These are phyloP conservation scores for Monotropa hypopitys DNA, from an alignment of 179 eudicot species.

Conservation along the genomic window DNA sequence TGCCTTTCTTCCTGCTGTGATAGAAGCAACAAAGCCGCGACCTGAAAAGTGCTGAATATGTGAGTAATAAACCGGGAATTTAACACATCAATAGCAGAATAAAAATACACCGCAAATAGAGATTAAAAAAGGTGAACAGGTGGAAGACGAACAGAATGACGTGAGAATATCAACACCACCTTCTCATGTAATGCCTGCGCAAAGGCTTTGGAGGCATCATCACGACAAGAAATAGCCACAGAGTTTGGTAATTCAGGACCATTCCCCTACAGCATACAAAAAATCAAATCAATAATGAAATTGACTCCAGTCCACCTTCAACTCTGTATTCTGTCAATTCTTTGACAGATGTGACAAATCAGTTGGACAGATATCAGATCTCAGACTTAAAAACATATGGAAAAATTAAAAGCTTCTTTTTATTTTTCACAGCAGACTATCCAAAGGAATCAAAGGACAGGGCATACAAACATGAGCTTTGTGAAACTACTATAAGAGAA, in stretches of 20 bases:
- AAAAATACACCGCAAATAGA: neutral
- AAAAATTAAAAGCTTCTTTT: no score
- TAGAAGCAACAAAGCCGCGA: conserved; percentile 65
- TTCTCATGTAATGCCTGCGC: conserved; percentile 85
- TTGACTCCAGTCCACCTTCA: neutral
- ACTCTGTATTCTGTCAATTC: neutral
- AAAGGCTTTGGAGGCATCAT: conserved; percentile 54
- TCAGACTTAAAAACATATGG: neutral
- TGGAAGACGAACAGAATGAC: neutral
- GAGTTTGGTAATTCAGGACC: conserved; percentile 18
- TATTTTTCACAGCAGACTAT: no score
- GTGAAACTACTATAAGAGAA: neutral
- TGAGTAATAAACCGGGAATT: neutral
- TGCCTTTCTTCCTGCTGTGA: conserved; percentile 92
- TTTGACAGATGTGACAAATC: neutral
- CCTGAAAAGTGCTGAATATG: conserved; percentile 30
- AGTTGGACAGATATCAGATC: neutral
- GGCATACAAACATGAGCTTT: neutral
- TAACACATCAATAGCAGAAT: neutral
- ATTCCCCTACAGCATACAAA: conserved; percentile 23
- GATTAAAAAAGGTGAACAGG: neutral
- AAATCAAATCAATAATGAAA: neutral
- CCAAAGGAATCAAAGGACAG: no score
- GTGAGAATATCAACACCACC: conserved; percentile 26
- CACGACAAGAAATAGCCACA: conserved; percentile 17